Base-by-base conservation (phyloP, 1,284 basidiomycete species). In the Pisolithus thermaeus region DNA sequence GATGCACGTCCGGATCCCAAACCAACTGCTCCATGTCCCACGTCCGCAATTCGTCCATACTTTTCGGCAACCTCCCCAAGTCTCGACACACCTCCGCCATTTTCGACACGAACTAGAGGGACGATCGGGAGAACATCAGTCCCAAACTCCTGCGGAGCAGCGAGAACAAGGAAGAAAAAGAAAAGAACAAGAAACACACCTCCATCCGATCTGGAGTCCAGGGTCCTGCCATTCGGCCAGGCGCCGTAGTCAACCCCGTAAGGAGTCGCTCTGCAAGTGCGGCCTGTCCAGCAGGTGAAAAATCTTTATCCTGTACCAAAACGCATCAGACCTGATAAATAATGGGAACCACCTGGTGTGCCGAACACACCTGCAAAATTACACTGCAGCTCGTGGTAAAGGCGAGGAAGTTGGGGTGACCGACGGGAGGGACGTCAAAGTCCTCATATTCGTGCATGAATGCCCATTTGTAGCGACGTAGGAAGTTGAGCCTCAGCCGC, bases 401-500 rank as follows among this genome's bases (percentile, higher is more conserved):
- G 23, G 65, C 59, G 23, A 70, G 58, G n/a, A 82, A 67, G 49
- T 77, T 70, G 1, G 75, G 75, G 28, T 63, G 66, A 1, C 66
- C 76, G 36, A 81, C 62, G 0, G 73, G 70, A 1, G 69, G 60
- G 0, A 66, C 63, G 4, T 71, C 62, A 14, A 76, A 65, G 23
- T 71, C 64, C 3, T 77, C 73, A 53, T 83, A 85, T 39, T 79
- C 77, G 0, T 74, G 67, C 25, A 70, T 65, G 57, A 82, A 85
- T 0, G 84, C 79, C 87, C 87, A 90, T 62, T 90, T 90, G 61
- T 87, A 86, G 35, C 87, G 76, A 20, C 80, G 74, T 41, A 73
- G 62, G 59, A 83, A 81, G 58, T 81, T 83, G 32, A 74, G 66
- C 38, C 66, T 59, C 47, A 73, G 62, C n/a, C 74, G 73, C 30